Base-by-base conservation (phyloP, 257 asterid genomes). In the Rubia yunnanensis region DNA sequence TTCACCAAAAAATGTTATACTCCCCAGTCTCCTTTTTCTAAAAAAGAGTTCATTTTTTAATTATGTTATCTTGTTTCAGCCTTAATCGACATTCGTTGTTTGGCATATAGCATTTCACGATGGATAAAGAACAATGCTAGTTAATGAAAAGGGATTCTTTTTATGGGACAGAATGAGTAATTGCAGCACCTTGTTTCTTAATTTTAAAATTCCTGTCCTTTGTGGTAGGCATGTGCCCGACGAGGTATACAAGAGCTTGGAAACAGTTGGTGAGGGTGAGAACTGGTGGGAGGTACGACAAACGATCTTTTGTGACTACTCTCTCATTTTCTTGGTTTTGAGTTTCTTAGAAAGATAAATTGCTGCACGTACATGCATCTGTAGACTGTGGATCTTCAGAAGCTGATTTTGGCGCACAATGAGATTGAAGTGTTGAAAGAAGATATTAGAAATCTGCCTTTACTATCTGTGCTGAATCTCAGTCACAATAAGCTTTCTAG, bases 251-350 rank as follows among this genome's bases (percentile, higher is more conserved):
- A 85, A 82, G 74, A 82, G 88, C 64, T 72, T 88, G 86, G 94
- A 94, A 69, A 87, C 97, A 60, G 75, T 85, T 69, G 82, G 90
- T 48, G 83, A 76, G 60, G 96, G 86, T 69, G 97, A 90, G 83
- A 94, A 94, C 70, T 94, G 99, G 99, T 94, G 99, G 99, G 99
- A 94, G 99, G 99, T 94, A 90, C 52, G 23, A 8, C 4, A 53
- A 67, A 49, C 10, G 17, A 50, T 38, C 49, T 68, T 53, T 30
- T 75, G 60, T 31, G n/a, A 38, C 36, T 68, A 28, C 39, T 38
- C 15, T 61, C 23, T 8, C 26, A 14, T 54, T 64, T 50, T 22
- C n/a, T 14, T 27, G 34, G 34, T 14, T 24, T 56, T 26, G 18
- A 10, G 39, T 35, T 13, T 60, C 26, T 50, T n/a, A 39, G 60